Evolutionary conservation across 768 basidiomycete species (phyloP).

Genomic region (Mycena metata): DNA sequence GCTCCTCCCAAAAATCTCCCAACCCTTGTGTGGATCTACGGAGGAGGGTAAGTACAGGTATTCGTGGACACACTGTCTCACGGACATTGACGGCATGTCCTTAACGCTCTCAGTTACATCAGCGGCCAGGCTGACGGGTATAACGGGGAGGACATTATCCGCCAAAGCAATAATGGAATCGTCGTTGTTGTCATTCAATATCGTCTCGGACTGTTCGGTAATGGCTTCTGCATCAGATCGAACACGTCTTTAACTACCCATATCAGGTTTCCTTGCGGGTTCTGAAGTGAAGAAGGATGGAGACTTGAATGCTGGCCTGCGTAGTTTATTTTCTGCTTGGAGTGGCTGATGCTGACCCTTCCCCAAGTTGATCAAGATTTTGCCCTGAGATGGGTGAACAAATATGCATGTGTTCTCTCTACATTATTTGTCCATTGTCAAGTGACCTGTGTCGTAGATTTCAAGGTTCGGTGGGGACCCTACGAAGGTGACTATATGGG

Average conservation of each 20-base stretch:
- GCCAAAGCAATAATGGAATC: slow-evolving; percentile 46
- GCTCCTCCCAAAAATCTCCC: slow-evolving; percentile 47
- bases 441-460: slow-evolving; percentile 30
- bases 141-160: slow-evolving; percentile 54
- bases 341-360: slow-evolving; percentile 9
- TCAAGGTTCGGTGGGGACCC: slow-evolving; percentile 40
- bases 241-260: neutral
- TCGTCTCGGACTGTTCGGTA: slow-evolving; percentile 54
- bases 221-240: neutral
- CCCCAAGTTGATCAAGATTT: slow-evolving; percentile 50
- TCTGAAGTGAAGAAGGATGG: slow-evolving; percentile 40
- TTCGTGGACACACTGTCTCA: neutral
- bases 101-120: too few species aligned
- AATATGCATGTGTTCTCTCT: slow-evolving; percentile 38
- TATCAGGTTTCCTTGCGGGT: slow-evolving; percentile 49
- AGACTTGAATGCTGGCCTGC: slow-evolving; percentile 47
- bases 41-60: slow-evolving; percentile 41
- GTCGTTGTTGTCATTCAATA: slow-evolving; percentile 52
- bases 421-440: neutral
- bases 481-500: slow-evolving; percentile 42
- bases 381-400: slow-evolving; percentile 49
- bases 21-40: slow-evolving; percentile 61
- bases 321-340: slow-evolving; percentile 7
- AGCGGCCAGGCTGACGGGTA: too few species aligned
- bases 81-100: too few species aligned